These are phyloP conservation scores for Crataegus laevigata DNA, from an alignment of 306 rosid species.

Conservation along the genomic window DNA sequence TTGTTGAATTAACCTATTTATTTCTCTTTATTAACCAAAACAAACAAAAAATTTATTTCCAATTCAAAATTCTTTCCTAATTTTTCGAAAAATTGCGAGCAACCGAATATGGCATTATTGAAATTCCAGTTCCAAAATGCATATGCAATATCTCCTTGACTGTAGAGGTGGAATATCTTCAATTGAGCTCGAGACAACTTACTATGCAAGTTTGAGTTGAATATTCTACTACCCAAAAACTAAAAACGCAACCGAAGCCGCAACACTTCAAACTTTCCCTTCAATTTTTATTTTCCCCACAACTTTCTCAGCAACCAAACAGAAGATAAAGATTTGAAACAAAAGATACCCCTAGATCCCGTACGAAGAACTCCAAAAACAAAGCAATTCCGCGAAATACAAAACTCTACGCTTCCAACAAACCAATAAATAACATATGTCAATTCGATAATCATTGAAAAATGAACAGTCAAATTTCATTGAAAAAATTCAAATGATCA, in stretches of 20 bases:
- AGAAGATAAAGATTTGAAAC: neutral
- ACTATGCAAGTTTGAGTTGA: neutral
- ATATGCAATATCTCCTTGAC: neutral
- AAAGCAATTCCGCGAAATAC: neutral
- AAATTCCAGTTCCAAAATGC: neutral
- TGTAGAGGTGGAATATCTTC: neutral
- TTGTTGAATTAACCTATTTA: neutral
- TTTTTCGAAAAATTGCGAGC: neutral
- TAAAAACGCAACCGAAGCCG: neutral
- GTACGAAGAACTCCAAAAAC: neutral
- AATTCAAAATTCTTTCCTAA: neutral
- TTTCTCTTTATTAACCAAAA: neutral
- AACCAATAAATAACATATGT: neutral
- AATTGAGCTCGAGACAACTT: neutral
- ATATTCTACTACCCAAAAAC: neutral
- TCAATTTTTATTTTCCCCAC: neutral
- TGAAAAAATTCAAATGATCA: neutral
- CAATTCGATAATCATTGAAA: neutral
- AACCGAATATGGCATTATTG: neutral
- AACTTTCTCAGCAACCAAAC: neutral
- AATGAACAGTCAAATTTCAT: neutral
- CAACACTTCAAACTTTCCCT: neutral
- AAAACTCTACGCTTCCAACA: constrained; percentile 3
- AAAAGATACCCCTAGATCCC: constrained; percentile 23
- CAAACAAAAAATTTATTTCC: neutral